phyloP scores from a whole-genome alignment of 2,329 filamentous ascomycete genomes.

The Torrubiella hemipterigena region DNA sequence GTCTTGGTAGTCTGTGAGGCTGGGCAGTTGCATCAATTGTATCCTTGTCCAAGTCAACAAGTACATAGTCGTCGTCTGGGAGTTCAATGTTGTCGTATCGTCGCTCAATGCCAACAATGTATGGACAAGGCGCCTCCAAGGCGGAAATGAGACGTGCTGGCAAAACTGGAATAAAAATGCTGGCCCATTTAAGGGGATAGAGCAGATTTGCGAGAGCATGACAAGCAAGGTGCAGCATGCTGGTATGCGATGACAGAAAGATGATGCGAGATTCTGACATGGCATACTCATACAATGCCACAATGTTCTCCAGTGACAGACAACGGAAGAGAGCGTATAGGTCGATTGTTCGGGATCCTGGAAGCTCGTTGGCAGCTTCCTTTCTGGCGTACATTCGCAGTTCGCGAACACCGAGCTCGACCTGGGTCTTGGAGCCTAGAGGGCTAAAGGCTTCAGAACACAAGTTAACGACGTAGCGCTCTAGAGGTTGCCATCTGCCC shows the following conservation, averaged over 20 bases:
- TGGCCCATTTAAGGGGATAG: slow-evolving; percentile 86
- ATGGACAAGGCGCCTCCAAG: slow-evolving; percentile 88
- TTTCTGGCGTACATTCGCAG: slow-evolving; percentile 85
- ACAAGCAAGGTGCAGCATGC: slow-evolving; percentile 89
- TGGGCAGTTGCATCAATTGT: slow-evolving; percentile 73
- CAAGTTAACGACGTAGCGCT: slow-evolving; percentile 92
- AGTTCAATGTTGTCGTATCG: slow-evolving; percentile 78
- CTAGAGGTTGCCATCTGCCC: slow-evolving; percentile 90
- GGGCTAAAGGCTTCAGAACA: slow-evolving; percentile 92
- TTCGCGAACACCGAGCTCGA: slow-evolving; percentile 83
- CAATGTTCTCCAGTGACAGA: slow-evolving; percentile 81
- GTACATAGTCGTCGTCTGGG: slow-evolving; percentile 88
- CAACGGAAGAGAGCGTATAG: slow-evolving; percentile 86
- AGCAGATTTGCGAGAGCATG: slow-evolving; percentile 76
- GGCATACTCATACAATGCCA: slow-evolving; percentile 86
- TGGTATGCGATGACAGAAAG: slow-evolving; percentile 85
- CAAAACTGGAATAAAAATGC: slow-evolving; percentile 85
- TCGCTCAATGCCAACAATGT: slow-evolving; percentile 91
- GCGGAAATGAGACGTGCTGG: slow-evolving; percentile 81
- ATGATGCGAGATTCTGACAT: slow-evolving; percentile 92
- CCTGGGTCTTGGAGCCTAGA: slow-evolving; percentile 86
- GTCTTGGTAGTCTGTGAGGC: slow-evolving; percentile 70
- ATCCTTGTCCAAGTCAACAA: slow-evolving; percentile 88
- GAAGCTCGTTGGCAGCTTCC: slow-evolving; percentile 85
- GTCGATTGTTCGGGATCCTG: slow-evolving; percentile 82